Evolutionary conservation across 1,139 yeast species (phyloP), one percentile per base, ranked within the genome.

Genomic region (Candida gigantensis): DNA sequence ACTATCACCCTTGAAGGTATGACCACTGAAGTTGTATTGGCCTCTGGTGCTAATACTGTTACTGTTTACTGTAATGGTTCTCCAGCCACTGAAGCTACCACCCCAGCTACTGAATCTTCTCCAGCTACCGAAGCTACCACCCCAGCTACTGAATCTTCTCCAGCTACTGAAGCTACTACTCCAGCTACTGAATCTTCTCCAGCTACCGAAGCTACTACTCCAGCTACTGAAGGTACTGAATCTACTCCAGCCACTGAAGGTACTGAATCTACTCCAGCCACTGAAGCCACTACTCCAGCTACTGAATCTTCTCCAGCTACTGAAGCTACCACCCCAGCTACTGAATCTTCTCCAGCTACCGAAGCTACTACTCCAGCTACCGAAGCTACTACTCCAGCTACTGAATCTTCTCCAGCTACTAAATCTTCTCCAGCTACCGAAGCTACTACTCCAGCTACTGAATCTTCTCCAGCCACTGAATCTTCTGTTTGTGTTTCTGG

Each of bases 151-250:
- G 21, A 29, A 20, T 21, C 27, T 3, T 12, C 14, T 23, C 7
- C 27, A 19, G 7, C 27, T 15, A 6, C 27, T 14, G 11, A 19
- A 1, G 11, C 26, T 13, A n/a, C 26, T 14, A 6, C n/a, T n/a
- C n/a, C n/a, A n/a, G n/a, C n/a, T n/a, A 17, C 28, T 14, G 20
- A 26, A 28, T 10, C 37, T n/a, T 7, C 26, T 5, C 14, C 32
- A 24, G 8, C n/a, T n/a, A n/a, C n/a, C n/a, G n/a, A n/a, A n/a
- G n/a, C n/a, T n/a, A n/a, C n/a, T n/a, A n/a, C n/a, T n/a, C 23
- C 60, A 3, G 50, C 46, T 30, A 63, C 73, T 34, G 64, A 73
- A 24, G 69, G 69, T 43, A 42, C 65, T 25, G 58, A n/a, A n/a
- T n/a, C 67, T 31, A 52, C 59, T 28, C 51, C 58, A 37, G 62